Percentiles rank a stretch among this genome's conserved stretches.
These are phyloP conservation scores for Chrysosporium queenslandicum DNA, from an alignment of 2,329 filamentous ascomycete genomes.

Conservation along the genomic window DNA sequence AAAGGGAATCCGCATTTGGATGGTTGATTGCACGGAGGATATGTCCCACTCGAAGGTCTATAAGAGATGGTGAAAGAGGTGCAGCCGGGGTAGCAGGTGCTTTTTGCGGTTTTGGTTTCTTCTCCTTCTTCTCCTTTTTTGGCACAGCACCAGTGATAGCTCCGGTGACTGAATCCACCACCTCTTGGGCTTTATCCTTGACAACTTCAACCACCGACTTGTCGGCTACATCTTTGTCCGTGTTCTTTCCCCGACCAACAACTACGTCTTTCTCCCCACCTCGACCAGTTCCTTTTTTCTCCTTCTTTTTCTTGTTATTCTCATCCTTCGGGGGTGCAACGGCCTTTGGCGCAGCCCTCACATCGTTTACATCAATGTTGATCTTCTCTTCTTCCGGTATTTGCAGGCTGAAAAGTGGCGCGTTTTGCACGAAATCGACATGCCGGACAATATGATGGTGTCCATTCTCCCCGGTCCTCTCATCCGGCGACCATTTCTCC, in stretches of 20 bases:
- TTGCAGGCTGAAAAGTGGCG: conserved; percentile 57
- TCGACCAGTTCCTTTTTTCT: conserved; percentile 83
- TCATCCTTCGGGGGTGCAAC: conserved; percentile 91
- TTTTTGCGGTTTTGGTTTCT: conserved; percentile 65
- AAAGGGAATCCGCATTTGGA: conserved; percentile 92
- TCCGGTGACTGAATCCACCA: conserved; percentile 30
- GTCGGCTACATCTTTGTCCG: conserved; percentile 42
- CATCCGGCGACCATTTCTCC: conserved; percentile 68
- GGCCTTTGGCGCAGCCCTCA: conserved; percentile 79
- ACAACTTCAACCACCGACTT: conserved; percentile 39
- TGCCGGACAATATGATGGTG: conserved; percentile 85
- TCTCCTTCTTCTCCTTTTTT: conserved; percentile 62
- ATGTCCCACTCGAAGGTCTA: conserved; percentile 92
- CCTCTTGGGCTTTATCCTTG: conserved; percentile 42
- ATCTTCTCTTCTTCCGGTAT: conserved; percentile 66
- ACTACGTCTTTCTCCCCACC: conserved; percentile 28
- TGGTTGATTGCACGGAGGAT: conserved; percentile 93
- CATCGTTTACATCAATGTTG: conserved; percentile 63
- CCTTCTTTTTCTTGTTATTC: conserved; percentile 96
- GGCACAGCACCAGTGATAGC: conserved; percentile 22
- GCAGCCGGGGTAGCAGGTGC: conserved; percentile 58
- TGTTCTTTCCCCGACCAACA: conserved; percentile 29
- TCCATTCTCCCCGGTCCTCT: conserved; percentile 80
- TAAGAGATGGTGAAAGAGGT: conserved; percentile 70
- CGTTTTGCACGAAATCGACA: conserved; percentile 91